Conservation (phyloP, 1,284 basidiomycete genomes). For the Mrakiaceae sp. region DNA sequence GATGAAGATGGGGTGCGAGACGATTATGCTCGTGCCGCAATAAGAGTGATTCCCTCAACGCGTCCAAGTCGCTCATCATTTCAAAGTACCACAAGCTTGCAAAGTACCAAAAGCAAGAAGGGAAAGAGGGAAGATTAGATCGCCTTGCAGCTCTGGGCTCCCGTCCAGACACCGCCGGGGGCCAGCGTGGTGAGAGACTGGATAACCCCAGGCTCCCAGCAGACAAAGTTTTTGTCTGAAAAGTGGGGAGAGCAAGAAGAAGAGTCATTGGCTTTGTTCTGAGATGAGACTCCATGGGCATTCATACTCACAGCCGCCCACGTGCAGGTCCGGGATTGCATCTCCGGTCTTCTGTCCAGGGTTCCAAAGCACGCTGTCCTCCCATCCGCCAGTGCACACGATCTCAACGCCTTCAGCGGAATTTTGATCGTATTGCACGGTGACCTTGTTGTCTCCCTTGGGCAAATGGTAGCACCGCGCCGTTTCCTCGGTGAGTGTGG, state of each 20-base stretch:
- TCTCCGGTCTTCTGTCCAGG: not conserved
- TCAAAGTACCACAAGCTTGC: not conserved
- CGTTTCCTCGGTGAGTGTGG: not conserved
- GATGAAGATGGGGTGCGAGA: too few species aligned
- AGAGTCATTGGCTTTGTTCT: not conserved
- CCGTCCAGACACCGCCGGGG: constrained; percentile 3
- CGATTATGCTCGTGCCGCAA: too few species aligned
- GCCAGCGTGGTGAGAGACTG: not conserved
- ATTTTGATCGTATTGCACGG: not conserved
- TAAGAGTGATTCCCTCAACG: too few species aligned
- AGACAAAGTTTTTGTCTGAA: constrained; percentile 1
- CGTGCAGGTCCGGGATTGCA: not conserved
- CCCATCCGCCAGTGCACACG: not conserved
- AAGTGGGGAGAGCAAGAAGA: not conserved
- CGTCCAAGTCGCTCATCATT: too few species aligned
- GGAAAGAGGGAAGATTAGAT: not conserved
- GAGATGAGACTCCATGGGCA: too few species aligned
- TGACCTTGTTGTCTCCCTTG: not conserved
- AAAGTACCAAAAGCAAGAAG: not conserved
- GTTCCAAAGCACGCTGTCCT: constrained; percentile 7
- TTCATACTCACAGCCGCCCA: not conserved
- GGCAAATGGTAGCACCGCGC: constrained; percentile 13
- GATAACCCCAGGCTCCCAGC: constrained; percentile 9
- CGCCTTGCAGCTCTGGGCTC: not conserved
- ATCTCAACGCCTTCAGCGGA: not conserved